phyloP scores from a whole-genome alignment of 2,329 filamentous ascomycete species.

The Colletotrichum truncatum region DNA sequence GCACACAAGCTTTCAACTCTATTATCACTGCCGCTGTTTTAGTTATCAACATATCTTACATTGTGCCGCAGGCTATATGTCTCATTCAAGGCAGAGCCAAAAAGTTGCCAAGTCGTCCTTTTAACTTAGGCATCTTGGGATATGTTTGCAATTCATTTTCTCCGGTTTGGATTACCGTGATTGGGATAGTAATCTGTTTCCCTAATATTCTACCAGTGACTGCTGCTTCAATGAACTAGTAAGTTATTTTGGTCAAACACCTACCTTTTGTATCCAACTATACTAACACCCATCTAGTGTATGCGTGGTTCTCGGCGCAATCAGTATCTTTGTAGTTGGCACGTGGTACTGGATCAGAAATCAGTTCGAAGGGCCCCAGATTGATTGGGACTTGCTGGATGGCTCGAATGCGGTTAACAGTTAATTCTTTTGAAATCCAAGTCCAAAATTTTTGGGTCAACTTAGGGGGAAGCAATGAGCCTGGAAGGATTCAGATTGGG shows the following conservation, averaged over 20 bases:
- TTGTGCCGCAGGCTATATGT: slow-evolving; percentile 38
- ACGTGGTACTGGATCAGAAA: background rate
- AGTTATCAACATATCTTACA: slow-evolving; percentile 40
- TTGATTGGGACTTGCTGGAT: background rate
- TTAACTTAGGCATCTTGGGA: slow-evolving; percentile 33
- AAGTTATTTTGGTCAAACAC: background rate
- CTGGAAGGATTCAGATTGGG: too few species aligned
- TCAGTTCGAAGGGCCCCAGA: background rate
- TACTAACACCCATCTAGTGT: background rate
- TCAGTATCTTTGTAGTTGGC: background rate
- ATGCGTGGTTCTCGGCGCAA: background rate
- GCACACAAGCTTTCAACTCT: slow-evolving; percentile 42
- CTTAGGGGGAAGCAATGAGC: too few species aligned
- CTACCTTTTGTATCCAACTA: background rate
- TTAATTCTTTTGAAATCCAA: too few species aligned
- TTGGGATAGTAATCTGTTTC: slow-evolving; percentile 37
- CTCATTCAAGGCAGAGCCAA: slow-evolving; percentile 31
- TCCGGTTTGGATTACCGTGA: slow-evolving; percentile 31
- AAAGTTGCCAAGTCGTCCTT: slow-evolving; percentile 30
- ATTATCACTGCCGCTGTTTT: slow-evolving; percentile 41
- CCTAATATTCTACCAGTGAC: slow-evolving; percentile 33
- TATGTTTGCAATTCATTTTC: slow-evolving; percentile 35
- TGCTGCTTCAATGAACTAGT: slow-evolving; percentile 10
- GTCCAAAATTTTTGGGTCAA: too few species aligned
- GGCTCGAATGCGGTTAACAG: background rate